Conservation (phyloP, 2,329 filamentous ascomycete species). For the Reticulascus tulasneorum region DNA sequence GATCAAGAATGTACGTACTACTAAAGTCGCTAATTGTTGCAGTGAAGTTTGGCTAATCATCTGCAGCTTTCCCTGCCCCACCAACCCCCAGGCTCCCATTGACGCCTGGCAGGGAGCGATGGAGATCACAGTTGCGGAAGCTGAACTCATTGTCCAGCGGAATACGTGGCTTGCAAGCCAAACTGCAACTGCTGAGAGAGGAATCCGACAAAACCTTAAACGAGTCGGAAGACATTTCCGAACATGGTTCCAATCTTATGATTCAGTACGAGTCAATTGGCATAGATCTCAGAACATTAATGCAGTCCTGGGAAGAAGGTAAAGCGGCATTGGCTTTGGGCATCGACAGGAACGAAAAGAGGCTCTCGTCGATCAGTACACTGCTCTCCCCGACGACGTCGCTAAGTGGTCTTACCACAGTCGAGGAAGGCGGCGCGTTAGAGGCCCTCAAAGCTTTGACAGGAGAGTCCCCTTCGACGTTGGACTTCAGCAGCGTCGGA, state of each 20-base stretch:
- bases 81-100: slow-evolving; percentile 56
- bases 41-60: slow-evolving; percentile 6
- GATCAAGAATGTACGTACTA: slow-evolving; percentile 71
- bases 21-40: no score
- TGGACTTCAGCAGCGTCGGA: slow-evolving; percentile 50
- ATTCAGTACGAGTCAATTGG: slow-evolving; percentile 94
- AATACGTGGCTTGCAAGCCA: slow-evolving; percentile 88
- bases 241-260: slow-evolving; percentile 76
- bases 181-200: slow-evolving; percentile 86
- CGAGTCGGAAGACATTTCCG: slow-evolving; percentile 65
- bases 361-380: slow-evolving; percentile 59
- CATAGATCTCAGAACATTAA: slow-evolving; percentile 73
- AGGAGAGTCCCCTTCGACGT: slow-evolving; percentile 56
- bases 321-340: slow-evolving; percentile 77
- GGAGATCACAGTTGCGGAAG: slow-evolving; percentile 83
- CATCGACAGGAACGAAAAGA: slow-evolving; percentile 75
- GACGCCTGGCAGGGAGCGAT: slow-evolving; percentile 74
- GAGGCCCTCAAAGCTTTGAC: slow-evolving; percentile 64
- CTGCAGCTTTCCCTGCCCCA: slow-evolving; percentile 47
- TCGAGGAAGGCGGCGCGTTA: slow-evolving; percentile 44
- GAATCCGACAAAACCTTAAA: slow-evolving; percentile 80
- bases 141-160: slow-evolving; percentile 85
- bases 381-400: slow-evolving; percentile 57
- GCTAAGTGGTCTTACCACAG: slow-evolving; percentile 63
- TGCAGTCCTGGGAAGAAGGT: slow-evolving; percentile 83